Evolutionary conservation across 2,329 filamentous ascomycete species (phyloP).

Genomic region (Thelonectria rubi): DNA sequence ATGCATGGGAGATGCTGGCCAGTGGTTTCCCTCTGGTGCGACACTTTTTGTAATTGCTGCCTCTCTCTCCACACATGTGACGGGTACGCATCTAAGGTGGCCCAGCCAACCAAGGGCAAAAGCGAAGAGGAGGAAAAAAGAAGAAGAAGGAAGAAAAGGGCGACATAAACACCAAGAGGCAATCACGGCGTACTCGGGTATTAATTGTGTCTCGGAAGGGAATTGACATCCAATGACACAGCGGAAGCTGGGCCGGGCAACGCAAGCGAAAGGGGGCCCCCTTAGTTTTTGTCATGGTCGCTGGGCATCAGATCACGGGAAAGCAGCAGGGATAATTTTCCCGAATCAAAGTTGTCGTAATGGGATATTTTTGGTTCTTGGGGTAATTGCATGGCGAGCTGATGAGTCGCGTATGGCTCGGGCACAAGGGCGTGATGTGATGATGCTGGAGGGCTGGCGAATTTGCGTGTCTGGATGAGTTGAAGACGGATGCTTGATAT

Average conservation of each 20-base stretch:
- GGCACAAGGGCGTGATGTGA: too few relatives aligned
- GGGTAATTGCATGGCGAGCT: constrained; percentile 2
- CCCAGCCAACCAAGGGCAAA: constrained; percentile 15
- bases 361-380: too few relatives aligned
- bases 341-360: too few relatives aligned
- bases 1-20: too few relatives aligned
- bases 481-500: too few relatives aligned
- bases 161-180: constrained; percentile 6
- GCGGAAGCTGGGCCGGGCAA: background rate
- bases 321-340: too few relatives aligned
- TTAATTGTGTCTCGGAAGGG: background rate
- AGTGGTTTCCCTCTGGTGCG: constrained; percentile 10
- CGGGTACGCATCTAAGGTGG: constrained; percentile 6
- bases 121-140: too few relatives aligned
- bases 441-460: too few relatives aligned
- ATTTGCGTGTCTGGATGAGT: too few relatives aligned
- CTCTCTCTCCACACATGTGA: background rate
- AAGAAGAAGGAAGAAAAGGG: constrained; percentile 4
- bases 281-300: too few relatives aligned
- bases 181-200: background rate
- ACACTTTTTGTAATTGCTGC: constrained; percentile 13
- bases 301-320: too few relatives aligned
- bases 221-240: constrained; percentile 8
- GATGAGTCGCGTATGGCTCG: background rate
- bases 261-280: background rate